phyloP scores from a whole-genome alignment of 2,329 filamentous ascomycete genomes.

The Fusarium heterosporum region DNA sequence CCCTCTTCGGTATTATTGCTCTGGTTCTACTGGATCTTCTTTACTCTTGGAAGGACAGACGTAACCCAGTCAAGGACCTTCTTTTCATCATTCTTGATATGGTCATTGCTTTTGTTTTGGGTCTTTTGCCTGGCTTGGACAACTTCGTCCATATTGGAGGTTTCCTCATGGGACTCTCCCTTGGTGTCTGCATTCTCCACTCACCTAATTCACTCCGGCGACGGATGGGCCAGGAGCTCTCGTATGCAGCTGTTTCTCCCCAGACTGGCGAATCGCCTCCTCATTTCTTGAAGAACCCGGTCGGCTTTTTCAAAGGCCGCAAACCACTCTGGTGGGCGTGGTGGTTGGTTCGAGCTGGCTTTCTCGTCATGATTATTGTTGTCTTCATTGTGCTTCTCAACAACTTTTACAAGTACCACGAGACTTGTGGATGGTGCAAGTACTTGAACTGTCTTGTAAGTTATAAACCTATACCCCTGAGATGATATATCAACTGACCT shows the following conservation, averaged over 20 bases:
- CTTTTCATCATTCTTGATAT: constrained; percentile 88
- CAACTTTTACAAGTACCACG: constrained; percentile 84
- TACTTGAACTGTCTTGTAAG: constrained; percentile 92
- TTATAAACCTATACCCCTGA: constrained; percentile 45
- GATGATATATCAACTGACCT: constrained; percentile 40
- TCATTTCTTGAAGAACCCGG: constrained; percentile 69
- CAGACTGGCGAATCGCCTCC: constrained; percentile 61
- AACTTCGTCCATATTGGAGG: constrained; percentile 98
- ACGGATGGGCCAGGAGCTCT: constrained; percentile 76
- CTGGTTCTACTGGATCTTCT: constrained; percentile 88
- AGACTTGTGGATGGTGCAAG: constrained; percentile 91
- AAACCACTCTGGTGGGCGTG: constrained; percentile 97
- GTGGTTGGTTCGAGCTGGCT: constrained; percentile 88
- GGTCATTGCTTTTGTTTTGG: constrained; percentile 89
- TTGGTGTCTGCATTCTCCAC: constrained; percentile 88
- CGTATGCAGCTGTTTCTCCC: constrained; percentile 76
- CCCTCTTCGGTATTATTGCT: constrained; percentile 91
- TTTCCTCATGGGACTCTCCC: constrained; percentile 88
- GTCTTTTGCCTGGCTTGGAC: constrained; percentile 90
- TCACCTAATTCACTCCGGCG: constrained; percentile 84
- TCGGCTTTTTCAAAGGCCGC: constrained; percentile 89
- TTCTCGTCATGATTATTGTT: constrained; percentile 82
- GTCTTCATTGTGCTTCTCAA: constrained; percentile 88
- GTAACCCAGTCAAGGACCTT: constrained; percentile 83
- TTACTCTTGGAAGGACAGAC: constrained; percentile 89